phyloP scores from a whole-genome alignment of 2,329 filamentous ascomycete genomes.

The Colletotrichum shisoi region DNA sequence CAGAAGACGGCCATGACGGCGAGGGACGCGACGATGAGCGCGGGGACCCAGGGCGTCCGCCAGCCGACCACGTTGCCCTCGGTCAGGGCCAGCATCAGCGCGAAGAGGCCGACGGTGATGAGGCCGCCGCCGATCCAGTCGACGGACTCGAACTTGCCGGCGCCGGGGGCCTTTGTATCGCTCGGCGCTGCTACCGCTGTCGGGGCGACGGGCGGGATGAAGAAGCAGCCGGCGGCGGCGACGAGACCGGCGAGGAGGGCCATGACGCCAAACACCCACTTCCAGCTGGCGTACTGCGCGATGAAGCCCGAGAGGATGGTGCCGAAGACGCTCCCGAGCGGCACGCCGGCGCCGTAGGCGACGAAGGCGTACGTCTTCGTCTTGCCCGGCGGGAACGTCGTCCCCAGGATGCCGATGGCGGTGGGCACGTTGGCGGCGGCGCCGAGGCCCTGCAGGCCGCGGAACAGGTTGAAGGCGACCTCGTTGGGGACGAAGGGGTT shows the following conservation, averaged over 20 bases:
- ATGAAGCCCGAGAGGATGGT: slow-evolving; percentile 71
- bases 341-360: slow-evolving; percentile 69
- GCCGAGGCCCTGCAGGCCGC: slow-evolving; percentile 72
- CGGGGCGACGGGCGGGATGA: slow-evolving; percentile 59
- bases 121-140: slow-evolving; percentile 73
- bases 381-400: slow-evolving; percentile 71
- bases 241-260: slow-evolving; percentile 67
- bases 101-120: slow-evolving; percentile 68
- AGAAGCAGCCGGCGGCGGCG: slow-evolving; percentile 63
- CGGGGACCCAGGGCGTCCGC: slow-evolving; percentile 68
- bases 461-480: slow-evolving; percentile 71
- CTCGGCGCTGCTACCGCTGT: slow-evolving; percentile 45
- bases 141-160: slow-evolving; percentile 59
- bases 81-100: slow-evolving; percentile 71
- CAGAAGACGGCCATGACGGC: slow-evolving; percentile 65
- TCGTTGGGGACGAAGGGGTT: slow-evolving; percentile 72
- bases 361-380: slow-evolving; percentile 76
- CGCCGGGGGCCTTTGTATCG: slow-evolving; percentile 42
- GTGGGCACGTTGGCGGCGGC: slow-evolving; percentile 75
- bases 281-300: slow-evolving; percentile 69
- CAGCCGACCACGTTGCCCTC: slow-evolving; percentile 75
- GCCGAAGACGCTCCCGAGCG: slow-evolving; percentile 70
- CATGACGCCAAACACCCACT: slow-evolving; percentile 72
- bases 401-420: slow-evolving; percentile 73
- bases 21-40: slow-evolving; percentile 65